phyloP scores from a whole-genome alignment of 2,329 filamentous ascomycete genomes.

The Exserohilum turcica region DNA sequence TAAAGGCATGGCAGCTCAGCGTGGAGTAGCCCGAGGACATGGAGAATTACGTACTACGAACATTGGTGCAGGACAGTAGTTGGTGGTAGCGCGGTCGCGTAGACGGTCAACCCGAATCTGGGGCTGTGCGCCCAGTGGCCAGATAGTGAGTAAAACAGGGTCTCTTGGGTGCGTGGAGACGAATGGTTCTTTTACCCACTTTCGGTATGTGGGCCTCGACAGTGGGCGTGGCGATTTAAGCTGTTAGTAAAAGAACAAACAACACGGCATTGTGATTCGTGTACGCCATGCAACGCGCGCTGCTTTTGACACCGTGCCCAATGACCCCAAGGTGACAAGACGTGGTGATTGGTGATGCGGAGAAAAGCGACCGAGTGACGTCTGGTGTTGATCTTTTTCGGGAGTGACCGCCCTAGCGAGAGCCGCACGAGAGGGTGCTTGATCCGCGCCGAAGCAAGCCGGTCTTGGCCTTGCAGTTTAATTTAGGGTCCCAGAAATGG shows the following conservation, averaged over 20 bases:
- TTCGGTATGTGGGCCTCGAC: slow-evolving; percentile 22
- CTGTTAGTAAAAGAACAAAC: slow-evolving; percentile 7
- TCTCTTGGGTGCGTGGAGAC: slow-evolving; percentile 21
- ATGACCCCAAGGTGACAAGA: neutral
- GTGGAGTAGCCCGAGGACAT: slow-evolving; percentile 10
- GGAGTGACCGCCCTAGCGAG: slow-evolving; percentile 26
- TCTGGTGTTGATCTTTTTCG: slow-evolving; percentile 21
- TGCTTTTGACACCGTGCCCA: neutral
- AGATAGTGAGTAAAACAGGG: slow-evolving; percentile 10
- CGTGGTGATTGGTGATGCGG: slow-evolving; percentile 1
- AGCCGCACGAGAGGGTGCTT: slow-evolving; percentile 24
- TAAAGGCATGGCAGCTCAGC: slow-evolving; percentile 1
- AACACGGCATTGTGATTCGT: slow-evolving; percentile 1
- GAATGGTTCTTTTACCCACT: slow-evolving; percentile 21
- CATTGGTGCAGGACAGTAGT: slow-evolving; percentile 6
- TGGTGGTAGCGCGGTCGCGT: slow-evolving; percentile 11
- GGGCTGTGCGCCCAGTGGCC: slow-evolving; percentile 15
- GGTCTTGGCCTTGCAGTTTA: neutral
- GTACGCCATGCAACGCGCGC: neutral
- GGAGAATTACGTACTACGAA: slow-evolving; percentile 21
- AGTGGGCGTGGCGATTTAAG: slow-evolving; percentile 10
- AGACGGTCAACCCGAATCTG: slow-evolving; percentile 2
- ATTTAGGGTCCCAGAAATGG: neutral
- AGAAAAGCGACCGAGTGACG: slow-evolving; percentile 18
- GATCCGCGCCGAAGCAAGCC: slow-evolving; percentile 13